phyloP scores from a whole-genome alignment of 1,284 basidiomycete species.

The Irpex rosettiformis region DNA sequence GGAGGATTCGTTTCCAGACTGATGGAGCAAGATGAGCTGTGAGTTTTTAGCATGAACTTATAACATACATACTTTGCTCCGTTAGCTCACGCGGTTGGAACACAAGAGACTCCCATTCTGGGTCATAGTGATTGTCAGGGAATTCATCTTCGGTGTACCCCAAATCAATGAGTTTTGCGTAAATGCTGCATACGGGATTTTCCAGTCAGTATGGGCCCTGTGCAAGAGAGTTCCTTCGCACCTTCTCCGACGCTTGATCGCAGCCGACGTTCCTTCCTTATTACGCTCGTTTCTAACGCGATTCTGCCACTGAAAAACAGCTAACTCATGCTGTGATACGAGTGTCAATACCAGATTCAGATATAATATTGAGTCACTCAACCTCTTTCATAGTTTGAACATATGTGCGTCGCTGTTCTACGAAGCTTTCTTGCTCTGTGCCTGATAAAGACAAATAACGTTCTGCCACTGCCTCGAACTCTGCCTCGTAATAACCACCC shows the following conservation, averaged over 20 bases:
- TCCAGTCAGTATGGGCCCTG: too few species aligned
- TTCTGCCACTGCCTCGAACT: not conserved
- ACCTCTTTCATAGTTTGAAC: not conserved
- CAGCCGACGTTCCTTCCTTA: not conserved
- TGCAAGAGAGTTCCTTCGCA: too few species aligned
- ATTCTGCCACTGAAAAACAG: not conserved
- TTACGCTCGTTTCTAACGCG: not conserved
- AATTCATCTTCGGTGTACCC: constrained; percentile 2
- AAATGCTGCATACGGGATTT: not conserved
- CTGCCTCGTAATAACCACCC: not conserved
- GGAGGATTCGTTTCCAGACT: constrained; percentile 10
- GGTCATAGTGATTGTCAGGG: not conserved
- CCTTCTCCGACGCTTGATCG: not conserved
- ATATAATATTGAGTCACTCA: not conserved
- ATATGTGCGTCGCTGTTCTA: not conserved
- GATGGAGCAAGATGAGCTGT: not conserved
- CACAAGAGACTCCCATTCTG: not conserved
- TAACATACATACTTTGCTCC: not conserved
- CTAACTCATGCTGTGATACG: not conserved
- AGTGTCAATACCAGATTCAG: not conserved
- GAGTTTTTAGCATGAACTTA: too few species aligned
- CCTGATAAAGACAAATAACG: not conserved
- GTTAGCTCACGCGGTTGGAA: constrained; percentile 6
- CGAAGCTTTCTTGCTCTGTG: not conserved
- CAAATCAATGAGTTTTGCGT: constrained; percentile 2